Percentiles rank a stretch among this genome's conserved stretches.
phyloP scores from a whole-genome alignment of 306 rosid species.

The Vachellia collinsii region DNA sequence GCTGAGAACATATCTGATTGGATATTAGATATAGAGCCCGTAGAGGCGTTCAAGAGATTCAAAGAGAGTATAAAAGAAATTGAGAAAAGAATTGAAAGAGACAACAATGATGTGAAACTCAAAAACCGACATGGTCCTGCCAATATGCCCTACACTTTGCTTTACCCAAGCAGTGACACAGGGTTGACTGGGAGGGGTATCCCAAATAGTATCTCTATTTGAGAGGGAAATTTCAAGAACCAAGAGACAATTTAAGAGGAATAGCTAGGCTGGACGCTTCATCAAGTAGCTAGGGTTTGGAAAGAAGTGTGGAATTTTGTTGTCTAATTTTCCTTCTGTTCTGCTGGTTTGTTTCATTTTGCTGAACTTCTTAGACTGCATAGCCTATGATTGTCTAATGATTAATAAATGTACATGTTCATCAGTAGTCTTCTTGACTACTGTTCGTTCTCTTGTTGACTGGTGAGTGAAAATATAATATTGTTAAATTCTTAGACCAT shows the following conservation, averaged over 20 bases:
- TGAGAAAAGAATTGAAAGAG: neutral
- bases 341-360: too few relatives aligned
- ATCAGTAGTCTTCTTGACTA: too few relatives aligned
- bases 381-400: too few relatives aligned
- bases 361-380: too few relatives aligned
- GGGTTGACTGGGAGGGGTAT: constrained; percentile 1
- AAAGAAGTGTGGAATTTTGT: too few relatives aligned
- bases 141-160: neutral
- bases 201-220: constrained; percentile 1
- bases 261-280: neutral
- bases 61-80: neutral
- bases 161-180: neutral
- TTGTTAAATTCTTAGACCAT: too few relatives aligned
- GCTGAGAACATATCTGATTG: neutral
- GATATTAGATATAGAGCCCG: neutral
- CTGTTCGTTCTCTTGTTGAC: too few relatives aligned
- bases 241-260: neutral
- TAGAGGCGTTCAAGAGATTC: neutral
- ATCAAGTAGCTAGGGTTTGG: too few relatives aligned
- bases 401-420: too few relatives aligned
- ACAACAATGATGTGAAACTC: neutral
- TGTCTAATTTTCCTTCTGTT: too few relatives aligned
- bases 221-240: neutral
- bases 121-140: neutral
- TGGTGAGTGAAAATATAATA: too few relatives aligned